A percentile compares a stretch with the other conserved stretches of the same genome.
Evolutionary conservation across 73 alveolate genomes (phyloP).

Genomic region (Tetrahymena elliotti): DNA sequence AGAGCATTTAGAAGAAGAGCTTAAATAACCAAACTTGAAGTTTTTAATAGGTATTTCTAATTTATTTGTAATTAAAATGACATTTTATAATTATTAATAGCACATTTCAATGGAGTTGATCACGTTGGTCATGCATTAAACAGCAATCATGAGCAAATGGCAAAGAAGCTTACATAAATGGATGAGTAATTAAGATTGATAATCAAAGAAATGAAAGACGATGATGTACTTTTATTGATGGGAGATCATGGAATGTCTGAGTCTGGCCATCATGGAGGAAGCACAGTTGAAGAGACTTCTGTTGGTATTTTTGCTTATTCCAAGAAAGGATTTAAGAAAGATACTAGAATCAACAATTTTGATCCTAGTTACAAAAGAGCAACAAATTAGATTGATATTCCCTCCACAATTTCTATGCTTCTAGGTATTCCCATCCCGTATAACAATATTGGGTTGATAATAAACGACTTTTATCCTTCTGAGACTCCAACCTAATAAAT

Average conservation of each 20-base stretch:
- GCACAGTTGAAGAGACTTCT: slow-evolving; percentile 30
- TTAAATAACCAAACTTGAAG: not conserved
- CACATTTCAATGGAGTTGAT: slow-evolving; percentile 69
- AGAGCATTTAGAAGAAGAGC: not conserved
- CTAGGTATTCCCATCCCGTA: slow-evolving; percentile 28
- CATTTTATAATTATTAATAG: not conserved
- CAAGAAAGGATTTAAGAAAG: not conserved
- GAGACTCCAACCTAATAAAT: not conserved
- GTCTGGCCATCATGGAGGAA: slow-evolving; percentile 74
- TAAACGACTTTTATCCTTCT: not conserved
- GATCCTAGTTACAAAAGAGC: not conserved
- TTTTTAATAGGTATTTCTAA: not conserved
- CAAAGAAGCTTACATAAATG: slow-evolving; percentile 40
- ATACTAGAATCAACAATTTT: not conserved
- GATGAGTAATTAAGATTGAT: slow-evolving; percentile 29
- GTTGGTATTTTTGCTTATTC: slow-evolving; percentile 47
- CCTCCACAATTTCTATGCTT: slow-evolving; percentile 18
- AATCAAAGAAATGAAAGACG: slow-evolving; percentile 31
- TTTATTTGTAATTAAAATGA: not conserved
- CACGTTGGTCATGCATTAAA: slow-evolving; percentile 66
- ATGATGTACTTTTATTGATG: slow-evolving; percentile 36
- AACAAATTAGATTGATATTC: slow-evolving; percentile 32
- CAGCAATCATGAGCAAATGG: slow-evolving; percentile 39
- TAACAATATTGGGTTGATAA: slow-evolving; percentile 34
- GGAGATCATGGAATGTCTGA: slow-evolving; percentile 84